These are phyloP conservation scores for Brassica rapa DNA, from an alignment of 345 rosid genomes.

Conservation along the genomic window DNA sequence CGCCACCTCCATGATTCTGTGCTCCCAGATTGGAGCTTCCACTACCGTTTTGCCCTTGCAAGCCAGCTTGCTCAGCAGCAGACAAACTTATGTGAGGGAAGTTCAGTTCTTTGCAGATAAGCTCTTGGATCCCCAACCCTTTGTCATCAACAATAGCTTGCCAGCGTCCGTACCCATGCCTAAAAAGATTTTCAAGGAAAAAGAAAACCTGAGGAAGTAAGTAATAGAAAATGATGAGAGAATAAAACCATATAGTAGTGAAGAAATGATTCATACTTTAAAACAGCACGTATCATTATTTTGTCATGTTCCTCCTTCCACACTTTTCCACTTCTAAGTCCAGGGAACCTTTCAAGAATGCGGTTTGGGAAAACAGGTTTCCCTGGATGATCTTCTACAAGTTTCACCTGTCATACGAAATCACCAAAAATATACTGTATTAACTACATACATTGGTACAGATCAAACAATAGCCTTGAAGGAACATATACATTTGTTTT, in stretches of 20 bases:
- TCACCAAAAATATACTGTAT: slow-evolving; percentile 21
- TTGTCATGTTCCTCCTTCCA: slow-evolving; percentile 96
- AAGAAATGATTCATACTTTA: slow-evolving; percentile 58
- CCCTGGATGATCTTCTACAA: slow-evolving; percentile 56
- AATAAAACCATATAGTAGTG: slow-evolving; percentile 4
- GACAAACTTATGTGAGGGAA: slow-evolving; percentile 76
- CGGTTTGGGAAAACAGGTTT: slow-evolving; percentile 63
- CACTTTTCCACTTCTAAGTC: slow-evolving; percentile 73
- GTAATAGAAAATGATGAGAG: neutral
- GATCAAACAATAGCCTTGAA: neutral
- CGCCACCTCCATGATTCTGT: slow-evolving; percentile 50
- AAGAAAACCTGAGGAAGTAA: neutral
- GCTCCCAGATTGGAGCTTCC: slow-evolving; percentile 51
- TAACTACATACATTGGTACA: neutral
- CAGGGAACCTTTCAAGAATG: slow-evolving; percentile 69
- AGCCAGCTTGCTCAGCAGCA: slow-evolving; percentile 61
- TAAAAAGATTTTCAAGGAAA: slow-evolving; percentile 36
- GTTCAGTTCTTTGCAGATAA: slow-evolving; percentile 86
- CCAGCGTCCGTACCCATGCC: slow-evolving; percentile 99
- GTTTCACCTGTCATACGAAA: slow-evolving; percentile 53
- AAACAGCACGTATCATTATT: slow-evolving; percentile 71
- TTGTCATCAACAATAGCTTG: slow-evolving; percentile 97
- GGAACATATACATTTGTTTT: slow-evolving; percentile 1
- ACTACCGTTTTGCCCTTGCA: slow-evolving; percentile 68
- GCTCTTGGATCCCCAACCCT: slow-evolving; percentile 80